Evolutionary conservation across 345 rosid genomes (phyloP).

Genomic region (Balakata baccata): DNA sequence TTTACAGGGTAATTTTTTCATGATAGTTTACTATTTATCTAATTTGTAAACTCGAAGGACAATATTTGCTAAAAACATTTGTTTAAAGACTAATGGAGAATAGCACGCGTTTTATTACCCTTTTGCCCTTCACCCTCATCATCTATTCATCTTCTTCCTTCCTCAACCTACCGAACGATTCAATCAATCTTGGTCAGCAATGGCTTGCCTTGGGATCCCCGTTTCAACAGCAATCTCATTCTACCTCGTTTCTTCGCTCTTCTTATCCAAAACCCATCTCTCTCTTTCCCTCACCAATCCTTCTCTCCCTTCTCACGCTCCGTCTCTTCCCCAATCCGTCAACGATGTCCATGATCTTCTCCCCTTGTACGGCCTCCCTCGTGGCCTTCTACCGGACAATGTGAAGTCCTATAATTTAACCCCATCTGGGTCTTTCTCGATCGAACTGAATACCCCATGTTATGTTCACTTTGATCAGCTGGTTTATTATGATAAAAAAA

Average conservation of each 20-base stretch:
- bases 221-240: slow-evolving; percentile 4
- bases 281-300: background rate
- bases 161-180: too few species aligned
- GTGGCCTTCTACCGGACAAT: slow-evolving; percentile 61
- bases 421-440: slow-evolving; percentile 48
- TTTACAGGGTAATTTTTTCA: too few species aligned
- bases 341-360: slow-evolving; percentile 69
- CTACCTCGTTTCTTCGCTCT: slow-evolving; percentile 21
- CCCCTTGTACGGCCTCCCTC: slow-evolving; percentile 58
- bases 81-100: too few species aligned
- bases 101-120: too few species aligned
- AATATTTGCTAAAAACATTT: too few species aligned
- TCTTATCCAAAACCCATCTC: slow-evolving; percentile 26
- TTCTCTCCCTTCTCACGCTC: background rate
- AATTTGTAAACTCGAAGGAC: too few species aligned
- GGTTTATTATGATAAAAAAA: slow-evolving; percentile 49
- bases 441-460: slow-evolving; percentile 42
- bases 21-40: too few species aligned
- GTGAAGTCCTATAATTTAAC: slow-evolving; percentile 53
- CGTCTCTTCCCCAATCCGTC: background rate
- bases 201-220: slow-evolving; percentile 5
- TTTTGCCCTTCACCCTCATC: too few species aligned
- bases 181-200: background rate
- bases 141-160: too few species aligned
- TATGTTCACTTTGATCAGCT: slow-evolving; percentile 54